phyloP scores from a whole-genome alignment of 2,329 filamentous ascomycete species.

The Paecilomyces variotii region DNA sequence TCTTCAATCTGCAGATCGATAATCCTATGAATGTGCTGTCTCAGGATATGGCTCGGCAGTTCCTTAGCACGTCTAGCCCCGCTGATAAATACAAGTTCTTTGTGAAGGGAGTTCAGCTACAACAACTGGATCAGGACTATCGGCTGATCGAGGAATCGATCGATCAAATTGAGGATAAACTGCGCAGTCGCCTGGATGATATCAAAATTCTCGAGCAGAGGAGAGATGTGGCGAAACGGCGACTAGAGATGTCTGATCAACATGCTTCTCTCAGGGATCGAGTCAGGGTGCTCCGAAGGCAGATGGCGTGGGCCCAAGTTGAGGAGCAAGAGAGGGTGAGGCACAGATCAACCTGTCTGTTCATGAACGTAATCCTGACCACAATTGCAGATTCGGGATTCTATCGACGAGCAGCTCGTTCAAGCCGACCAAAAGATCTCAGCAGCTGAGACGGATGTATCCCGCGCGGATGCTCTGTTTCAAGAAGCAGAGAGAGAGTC shows the following conservation, averaged over 20 bases:
- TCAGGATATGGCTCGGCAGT: constrained; percentile 89
- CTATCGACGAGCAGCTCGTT: constrained; percentile 27
- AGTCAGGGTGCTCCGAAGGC: constrained; percentile 51
- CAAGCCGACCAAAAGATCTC: constrained; percentile 42
- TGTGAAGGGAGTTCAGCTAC: constrained; percentile 84
- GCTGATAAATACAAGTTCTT: constrained; percentile 94
- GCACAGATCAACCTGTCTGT: not conserved
- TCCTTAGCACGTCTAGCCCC: constrained; percentile 76
- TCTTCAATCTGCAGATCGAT: constrained; percentile 87
- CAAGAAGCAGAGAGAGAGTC: constrained; percentile 30
- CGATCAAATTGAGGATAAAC: constrained; percentile 60
- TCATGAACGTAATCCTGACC: constrained; percentile 1
- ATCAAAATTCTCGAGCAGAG: constrained; percentile 52
- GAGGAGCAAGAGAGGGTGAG: constrained; percentile 59
- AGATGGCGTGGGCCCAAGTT: constrained; percentile 84
- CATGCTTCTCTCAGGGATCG: constrained; percentile 58
- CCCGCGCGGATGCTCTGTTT: constrained; percentile 39
- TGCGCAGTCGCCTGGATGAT: constrained; percentile 55
- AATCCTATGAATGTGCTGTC: constrained; percentile 95
- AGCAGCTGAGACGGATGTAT: constrained; percentile 36
- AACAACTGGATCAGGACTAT: constrained; percentile 88
- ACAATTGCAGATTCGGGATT: constrained; percentile 22
- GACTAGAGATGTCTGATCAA: constrained; percentile 58
- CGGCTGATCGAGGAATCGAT: constrained; percentile 70
- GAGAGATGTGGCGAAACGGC: constrained; percentile 54